Evolutionary conservation across 176 grass and related monocot species (phyloP).

Genomic region (Areca catechu): DNA sequence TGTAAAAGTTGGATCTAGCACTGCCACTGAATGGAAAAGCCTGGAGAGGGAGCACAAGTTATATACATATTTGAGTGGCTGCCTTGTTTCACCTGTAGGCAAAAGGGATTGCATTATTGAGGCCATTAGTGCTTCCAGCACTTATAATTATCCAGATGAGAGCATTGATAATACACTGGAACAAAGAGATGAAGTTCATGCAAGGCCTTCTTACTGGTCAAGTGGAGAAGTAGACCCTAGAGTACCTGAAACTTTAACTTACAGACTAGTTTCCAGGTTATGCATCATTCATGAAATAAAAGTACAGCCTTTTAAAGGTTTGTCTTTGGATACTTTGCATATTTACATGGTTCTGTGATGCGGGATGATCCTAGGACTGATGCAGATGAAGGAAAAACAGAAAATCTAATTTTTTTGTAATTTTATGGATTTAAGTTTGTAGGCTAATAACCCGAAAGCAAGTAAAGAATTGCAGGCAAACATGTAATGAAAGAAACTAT

Average conservation of each 20-base stretch:
- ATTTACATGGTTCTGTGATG: neutral
- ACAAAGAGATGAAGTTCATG: constrained; percentile 19
- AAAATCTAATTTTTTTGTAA: no score
- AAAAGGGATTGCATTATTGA: constrained; percentile 33
- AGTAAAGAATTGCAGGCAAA: no score
- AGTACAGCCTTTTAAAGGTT: constrained; percentile 65
- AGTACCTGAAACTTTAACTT: constrained; percentile 50
- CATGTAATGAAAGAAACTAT: no score
- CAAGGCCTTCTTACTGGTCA: constrained; percentile 77
- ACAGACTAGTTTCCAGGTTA: constrained; percentile 43
- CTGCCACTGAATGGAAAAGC: constrained; percentile 10
- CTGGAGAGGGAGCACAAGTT: constrained; percentile 36
- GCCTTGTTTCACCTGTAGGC: constrained; percentile 26
- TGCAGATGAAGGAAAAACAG: no score
- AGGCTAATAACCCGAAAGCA: no score
- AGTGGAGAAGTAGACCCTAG: constrained; percentile 36
- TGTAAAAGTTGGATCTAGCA: constrained; percentile 33
- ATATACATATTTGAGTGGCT: constrained; percentile 43
- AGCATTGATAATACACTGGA: constrained; percentile 64
- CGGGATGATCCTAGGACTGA: no score
- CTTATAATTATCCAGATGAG: constrained; percentile 76
- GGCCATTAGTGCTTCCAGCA: constrained; percentile 75
- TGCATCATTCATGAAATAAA: constrained; percentile 54
- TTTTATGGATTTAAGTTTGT: no score
- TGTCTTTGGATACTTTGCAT: neutral